phyloP scores from a whole-genome alignment of 805 yeast species.

The Pachysolen tannophilus region DNA sequence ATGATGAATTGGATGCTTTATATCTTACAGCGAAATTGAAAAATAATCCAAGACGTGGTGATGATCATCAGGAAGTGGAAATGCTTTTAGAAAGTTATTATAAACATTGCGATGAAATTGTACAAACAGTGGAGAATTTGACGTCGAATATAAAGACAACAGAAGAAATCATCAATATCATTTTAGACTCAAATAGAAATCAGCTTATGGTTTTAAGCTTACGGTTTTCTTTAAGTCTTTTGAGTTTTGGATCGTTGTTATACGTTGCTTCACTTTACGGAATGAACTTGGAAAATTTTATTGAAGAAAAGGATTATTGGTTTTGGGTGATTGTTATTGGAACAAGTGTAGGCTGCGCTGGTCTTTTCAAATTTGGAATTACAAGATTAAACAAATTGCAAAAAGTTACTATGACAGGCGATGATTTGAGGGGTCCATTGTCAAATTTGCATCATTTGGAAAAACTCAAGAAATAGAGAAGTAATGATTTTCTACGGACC shows the following conservation, averaged over 20 bases:
- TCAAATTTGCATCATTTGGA: slow-evolving; percentile 2
- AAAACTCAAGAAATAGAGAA: too few relatives aligned
- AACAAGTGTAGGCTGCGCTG: slow-evolving; percentile 28
- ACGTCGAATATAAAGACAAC: slow-evolving; percentile 83
- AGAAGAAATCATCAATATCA: slow-evolving; percentile 90
- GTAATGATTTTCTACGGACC: too few relatives aligned
- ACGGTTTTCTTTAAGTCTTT: slow-evolving; percentile 72
- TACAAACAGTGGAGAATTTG: slow-evolving; percentile 75
- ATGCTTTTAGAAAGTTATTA: slow-evolving; percentile 85
- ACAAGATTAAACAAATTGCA: slow-evolving; percentile 57
- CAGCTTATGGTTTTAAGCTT: slow-evolving; percentile 84
- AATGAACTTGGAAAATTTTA: slow-evolving; percentile 89
- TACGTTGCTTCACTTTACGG: slow-evolving; percentile 87
- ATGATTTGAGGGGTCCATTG: slow-evolving; percentile 9
- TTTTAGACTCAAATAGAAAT: slow-evolving; percentile 89
- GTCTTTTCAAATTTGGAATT: slow-evolving; percentile 46
- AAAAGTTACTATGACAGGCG: slow-evolving; percentile 61
- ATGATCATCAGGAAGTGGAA: slow-evolving; percentile 83
- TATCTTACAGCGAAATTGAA: slow-evolving; percentile 69
- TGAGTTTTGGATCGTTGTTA: slow-evolving; percentile 75
- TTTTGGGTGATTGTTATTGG: slow-evolving; percentile 44
- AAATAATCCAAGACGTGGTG: slow-evolving; percentile 38
- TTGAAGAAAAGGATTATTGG: slow-evolving; percentile 76
- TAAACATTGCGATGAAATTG: slow-evolving; percentile 87
- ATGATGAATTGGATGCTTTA: slow-evolving; percentile 77